Percentiles rank a stretch among this genome's conserved stretches.
phyloP scores from a whole-genome alignment of 2,329 filamentous ascomycete genomes.

The Epichloe amarillans region DNA sequence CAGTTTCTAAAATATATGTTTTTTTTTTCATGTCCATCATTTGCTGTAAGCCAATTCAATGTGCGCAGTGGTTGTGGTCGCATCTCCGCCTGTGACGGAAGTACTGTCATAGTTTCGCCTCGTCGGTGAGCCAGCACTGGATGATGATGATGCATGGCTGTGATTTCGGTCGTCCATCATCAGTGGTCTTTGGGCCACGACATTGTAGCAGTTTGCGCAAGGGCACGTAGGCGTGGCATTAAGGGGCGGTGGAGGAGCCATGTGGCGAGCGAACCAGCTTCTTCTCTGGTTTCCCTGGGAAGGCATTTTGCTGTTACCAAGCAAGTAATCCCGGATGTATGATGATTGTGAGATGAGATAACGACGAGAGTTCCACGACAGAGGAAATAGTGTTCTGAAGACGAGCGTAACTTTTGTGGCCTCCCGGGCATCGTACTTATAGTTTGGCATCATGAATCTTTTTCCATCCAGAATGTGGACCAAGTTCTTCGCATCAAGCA shows the following conservation, averaged over 20 bases:
- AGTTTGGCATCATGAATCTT: neutral
- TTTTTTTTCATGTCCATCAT: neutral
- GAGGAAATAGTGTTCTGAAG: too few species aligned
- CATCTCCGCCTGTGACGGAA: neutral
- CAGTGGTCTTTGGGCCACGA: neutral
- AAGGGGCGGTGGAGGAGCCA: conserved; percentile 24
- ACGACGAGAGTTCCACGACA: too few species aligned
- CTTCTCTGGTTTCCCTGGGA: conserved; percentile 17
- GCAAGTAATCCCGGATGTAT: too few species aligned
- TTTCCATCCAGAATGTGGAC: neutral
- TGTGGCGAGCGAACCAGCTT: conserved; percentile 28
- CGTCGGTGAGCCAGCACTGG: neutral
- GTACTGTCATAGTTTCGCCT: neutral
- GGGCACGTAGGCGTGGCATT: conserved; percentile 21
- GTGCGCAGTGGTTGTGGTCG: neutral
- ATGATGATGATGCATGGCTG: neutral
- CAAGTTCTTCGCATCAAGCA: neutral
- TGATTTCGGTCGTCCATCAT: neutral
- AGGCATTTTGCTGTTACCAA: conserved; percentile 12
- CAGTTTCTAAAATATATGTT: too few species aligned
- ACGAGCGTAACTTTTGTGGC: too few species aligned
- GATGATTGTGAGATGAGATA: too few species aligned
- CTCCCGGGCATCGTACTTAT: neutral
- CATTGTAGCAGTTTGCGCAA: conserved; percentile 16
- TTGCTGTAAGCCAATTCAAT: neutral